Base-by-base conservation (phyloP, 768 basidiomycete genomes). In the Candolleomyces aberdarensis region DNA sequence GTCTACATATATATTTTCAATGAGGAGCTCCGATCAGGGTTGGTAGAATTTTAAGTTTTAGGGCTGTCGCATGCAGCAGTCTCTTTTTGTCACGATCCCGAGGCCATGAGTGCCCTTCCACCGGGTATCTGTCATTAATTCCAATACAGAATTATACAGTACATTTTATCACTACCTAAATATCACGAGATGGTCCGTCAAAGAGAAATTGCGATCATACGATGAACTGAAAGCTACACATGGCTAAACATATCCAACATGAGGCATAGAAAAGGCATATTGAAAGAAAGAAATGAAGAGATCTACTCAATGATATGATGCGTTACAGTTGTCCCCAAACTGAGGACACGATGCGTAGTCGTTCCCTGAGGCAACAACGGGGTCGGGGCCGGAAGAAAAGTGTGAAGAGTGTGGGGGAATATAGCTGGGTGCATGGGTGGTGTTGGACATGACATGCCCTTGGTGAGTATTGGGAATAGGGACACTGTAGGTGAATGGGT, bases 401-500 rank as follows among this genome's bases (percentile, higher is more conserved):
- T 54, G 26, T 10, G 52, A 54, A 17, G 32, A 54, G 32, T 54
- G 26, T 15, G 52, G 29, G 14, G 52, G 32, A 15, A 54, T 39
- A 15, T 54, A 54, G 14, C 31, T n/a, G 31, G 31, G 1, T 5
- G 52, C 52, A 17, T 54, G 52, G 2, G 32, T 51, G 22, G 63
- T 58, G 52, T 64, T 61, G 47, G 70, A 64, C 9, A 72, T 60
- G 15, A 69, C 62, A 57, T 70, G 69, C 41, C 68, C 58, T 47
- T 67, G 70, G 66, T 61, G 53, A 10, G 71, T 64, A 32, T 63
- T 65, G 39, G 68, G 59, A 41, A 73, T 63, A 36, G 80, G 79
- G 14, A 76, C 73, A 43, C 75, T 74, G 68, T 83, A 85, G 46
- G 72, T 75, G 69, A 85, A 85, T 26, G 80, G 83, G 58, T 84